Conservation (phyloP, 2,329 filamentous ascomycete genomes). For the Talaromyces funiculosus region DNA sequence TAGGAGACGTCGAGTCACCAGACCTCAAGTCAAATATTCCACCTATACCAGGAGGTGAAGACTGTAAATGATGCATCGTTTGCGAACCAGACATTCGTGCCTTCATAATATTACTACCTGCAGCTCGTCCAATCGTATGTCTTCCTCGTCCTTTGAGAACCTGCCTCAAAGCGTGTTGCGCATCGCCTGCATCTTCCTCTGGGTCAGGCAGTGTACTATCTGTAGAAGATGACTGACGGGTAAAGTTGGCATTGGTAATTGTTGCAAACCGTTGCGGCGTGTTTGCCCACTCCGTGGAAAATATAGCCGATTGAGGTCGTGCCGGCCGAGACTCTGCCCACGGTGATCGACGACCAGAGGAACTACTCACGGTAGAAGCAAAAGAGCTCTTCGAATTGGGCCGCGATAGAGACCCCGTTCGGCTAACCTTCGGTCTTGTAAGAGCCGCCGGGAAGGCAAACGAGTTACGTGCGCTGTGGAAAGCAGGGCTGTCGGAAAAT, state of each 20-base stretch:
- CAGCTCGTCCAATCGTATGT: conserved; percentile 26
- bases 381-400: conserved; percentile 42
- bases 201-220: conserved; percentile 23
- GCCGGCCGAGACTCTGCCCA: conserved; percentile 31
- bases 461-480: conserved; percentile 35
- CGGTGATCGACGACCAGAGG: conserved; percentile 38
- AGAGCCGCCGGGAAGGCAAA: conserved; percentile 29
- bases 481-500: conserved; percentile 34
- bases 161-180: conserved; percentile 44
- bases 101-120: conserved; percentile 16
- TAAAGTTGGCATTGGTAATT: conserved; percentile 27
- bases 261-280: conserved; percentile 32
- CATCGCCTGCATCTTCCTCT: conserved; percentile 34
- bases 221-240: conserved; percentile 24
- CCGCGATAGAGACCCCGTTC: conserved; percentile 32
- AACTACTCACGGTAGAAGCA: conserved; percentile 36
- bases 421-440: conserved; percentile 25
- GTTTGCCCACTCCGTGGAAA: conserved; percentile 26
- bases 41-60: conserved; percentile 38
- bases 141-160: conserved; percentile 35
- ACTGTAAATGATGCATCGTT: conserved; percentile 34
- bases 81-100: conserved; percentile 26
- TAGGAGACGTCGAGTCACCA: conserved; percentile 42
- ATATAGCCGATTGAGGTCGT: conserved; percentile 21
- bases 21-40: conserved; percentile 34